These are phyloP conservation scores for Myriosclerotinia curreyana DNA, from an alignment of 2,329 filamentous ascomycete species.

Conservation along the genomic window DNA sequence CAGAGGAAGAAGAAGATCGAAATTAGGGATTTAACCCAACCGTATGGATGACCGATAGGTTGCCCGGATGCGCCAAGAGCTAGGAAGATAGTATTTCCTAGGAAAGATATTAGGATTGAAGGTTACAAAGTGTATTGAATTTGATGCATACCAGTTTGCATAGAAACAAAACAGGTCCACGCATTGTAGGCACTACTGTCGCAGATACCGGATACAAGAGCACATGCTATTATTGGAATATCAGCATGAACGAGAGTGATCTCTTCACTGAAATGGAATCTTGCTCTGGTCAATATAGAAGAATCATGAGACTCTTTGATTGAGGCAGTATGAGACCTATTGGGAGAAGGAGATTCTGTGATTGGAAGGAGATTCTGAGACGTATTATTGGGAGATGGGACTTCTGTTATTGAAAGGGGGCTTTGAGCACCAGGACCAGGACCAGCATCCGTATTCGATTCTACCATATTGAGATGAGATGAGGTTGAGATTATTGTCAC, in stretches of 20 bases:
- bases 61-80: slow-evolving; percentile 56
- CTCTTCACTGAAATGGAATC: slow-evolving; percentile 33
- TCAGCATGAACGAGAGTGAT: slow-evolving; percentile 38
- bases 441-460: background rate
- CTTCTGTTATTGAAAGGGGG: slow-evolving; percentile 14
- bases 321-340: slow-evolving; percentile 21
- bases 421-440: background rate
- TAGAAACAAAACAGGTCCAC: slow-evolving; percentile 49
- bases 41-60: slow-evolving; percentile 49
- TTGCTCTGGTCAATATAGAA: background rate
- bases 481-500: too few species aligned
- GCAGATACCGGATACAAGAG: slow-evolving; percentile 47
- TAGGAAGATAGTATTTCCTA: slow-evolving; percentile 61
- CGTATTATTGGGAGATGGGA: slow-evolving; percentile 20
- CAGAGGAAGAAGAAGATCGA: slow-evolving; percentile 54
- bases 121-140: background rate
- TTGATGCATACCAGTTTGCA: slow-evolving; percentile 49
- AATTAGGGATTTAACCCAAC: slow-evolving; percentile 52
- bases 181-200: slow-evolving; percentile 49
- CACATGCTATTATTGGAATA: slow-evolving; percentile 44
- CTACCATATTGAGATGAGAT: background rate
- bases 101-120: background rate
- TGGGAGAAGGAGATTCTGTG: slow-evolving; percentile 20
- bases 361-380: slow-evolving; percentile 18
- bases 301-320: slow-evolving; percentile 20